Evolutionary conservation across 768 basidiomycete species (phyloP), one percentile per base, ranked within the genome.

Genomic region (Lentinula guzmanii): DNA sequence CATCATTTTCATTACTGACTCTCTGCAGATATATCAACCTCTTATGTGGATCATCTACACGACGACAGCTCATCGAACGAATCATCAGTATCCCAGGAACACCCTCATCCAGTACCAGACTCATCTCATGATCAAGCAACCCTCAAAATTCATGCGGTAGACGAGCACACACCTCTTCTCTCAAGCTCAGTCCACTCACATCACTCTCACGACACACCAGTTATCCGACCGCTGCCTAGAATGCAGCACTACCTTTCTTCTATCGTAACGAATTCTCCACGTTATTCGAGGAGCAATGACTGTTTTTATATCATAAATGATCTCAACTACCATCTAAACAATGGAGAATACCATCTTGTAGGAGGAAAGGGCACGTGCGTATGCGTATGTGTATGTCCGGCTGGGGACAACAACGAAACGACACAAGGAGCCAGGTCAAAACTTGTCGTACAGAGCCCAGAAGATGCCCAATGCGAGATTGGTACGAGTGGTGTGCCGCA

Each of bases 41-140:
- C 87, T 2, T 91, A 85, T 65, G 91, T 91, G 11, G 85, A 91
- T 58, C 79, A 77, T 58, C 79, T 93, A 0, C 86, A 90, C 0
- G 82, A 84, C 1, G 81, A 84, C 60, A 73, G 82, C 1, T 89
- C 88, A 58, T 58, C 8, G 56, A 69, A n/a, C 77, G 76, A 11
- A 63, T 67, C 66, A 54, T 71, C 66, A 18, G 62, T 61, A 54
- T 33, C 52, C 62, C 31, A 52, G 60, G 45, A 52, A 65, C 41
- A 63, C 64, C 45, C 24, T 31, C 45, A 48, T 50, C 55, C 34
- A 51, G 54, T 33, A 43, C 13, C 51, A 34, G 13, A 16, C 13
- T 15, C 51, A 15, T 52, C 34, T 16, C 51, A 52, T 6, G 31
- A 6, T 16, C 31, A n/a, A 52, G 24, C 51, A 34, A 16, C 31